Conservation (phyloP, 2,329 filamentous ascomycete species). For the Fusarium napiforme region DNA sequence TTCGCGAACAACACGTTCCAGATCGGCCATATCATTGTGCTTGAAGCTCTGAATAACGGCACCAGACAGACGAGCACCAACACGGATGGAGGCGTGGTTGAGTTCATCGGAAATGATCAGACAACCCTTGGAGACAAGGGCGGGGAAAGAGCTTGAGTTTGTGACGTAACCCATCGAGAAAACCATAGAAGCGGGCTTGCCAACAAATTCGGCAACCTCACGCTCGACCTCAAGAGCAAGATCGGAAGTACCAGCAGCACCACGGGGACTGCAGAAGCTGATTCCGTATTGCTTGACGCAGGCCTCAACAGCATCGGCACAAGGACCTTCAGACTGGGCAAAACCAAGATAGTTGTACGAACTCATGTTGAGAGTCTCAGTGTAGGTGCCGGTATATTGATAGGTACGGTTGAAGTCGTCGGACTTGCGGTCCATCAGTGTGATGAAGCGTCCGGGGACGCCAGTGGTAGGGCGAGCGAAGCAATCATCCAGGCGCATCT, state of each 20-base stretch:
- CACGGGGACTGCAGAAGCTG: slow-evolving; percentile 81
- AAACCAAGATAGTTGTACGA: slow-evolving; percentile 99
- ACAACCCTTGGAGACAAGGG: slow-evolving; percentile 90
- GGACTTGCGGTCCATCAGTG: slow-evolving; percentile 88
- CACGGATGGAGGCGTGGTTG: slow-evolving; percentile 97
- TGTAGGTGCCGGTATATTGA: slow-evolving; percentile 87
- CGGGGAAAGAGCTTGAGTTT: slow-evolving; percentile 92
- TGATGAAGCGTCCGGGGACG: slow-evolving; percentile 94
- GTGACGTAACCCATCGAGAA: slow-evolving; percentile 99
- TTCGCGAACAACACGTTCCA: slow-evolving; percentile 88
- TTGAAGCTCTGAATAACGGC: slow-evolving; percentile 97
- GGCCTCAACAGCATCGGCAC: slow-evolving; percentile 91
- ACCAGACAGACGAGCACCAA: slow-evolving; percentile 91
- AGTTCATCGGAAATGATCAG: slow-evolving; percentile 96
- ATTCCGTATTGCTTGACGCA: slow-evolving; percentile 87
- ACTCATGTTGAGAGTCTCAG: slow-evolving; percentile 97
- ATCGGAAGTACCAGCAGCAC: slow-evolving; percentile 87
- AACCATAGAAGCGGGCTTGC: slow-evolving; percentile 93
- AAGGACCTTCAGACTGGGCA: slow-evolving; percentile 95
- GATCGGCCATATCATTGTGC: slow-evolving; percentile 92
- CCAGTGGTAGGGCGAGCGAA: slow-evolving; percentile 93
- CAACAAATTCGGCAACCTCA: slow-evolving; percentile 89
- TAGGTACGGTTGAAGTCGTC: slow-evolving; percentile 93
- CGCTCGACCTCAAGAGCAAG: slow-evolving; percentile 90
- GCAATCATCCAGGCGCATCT: slow-evolving; percentile 95